Conservation (phyloP, 1,284 basidiomycete genomes). For the Omphalotus olearius region DNA sequence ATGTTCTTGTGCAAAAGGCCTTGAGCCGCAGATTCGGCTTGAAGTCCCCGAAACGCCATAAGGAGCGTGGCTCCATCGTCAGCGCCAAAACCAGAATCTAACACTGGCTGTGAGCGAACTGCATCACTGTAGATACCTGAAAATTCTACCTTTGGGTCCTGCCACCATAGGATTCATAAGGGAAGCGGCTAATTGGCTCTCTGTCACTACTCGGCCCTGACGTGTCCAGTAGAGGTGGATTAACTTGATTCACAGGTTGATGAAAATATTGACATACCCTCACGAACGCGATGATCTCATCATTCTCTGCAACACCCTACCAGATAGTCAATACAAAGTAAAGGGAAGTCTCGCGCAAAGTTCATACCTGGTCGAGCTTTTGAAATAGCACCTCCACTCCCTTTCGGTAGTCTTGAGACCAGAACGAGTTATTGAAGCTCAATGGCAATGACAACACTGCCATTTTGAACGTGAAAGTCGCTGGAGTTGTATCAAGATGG, state of each 20-base stretch:
- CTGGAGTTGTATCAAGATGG: neutral
- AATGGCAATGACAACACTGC: slow-evolving; percentile 82
- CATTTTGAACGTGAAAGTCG: slow-evolving; percentile 40
- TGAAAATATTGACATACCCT: slow-evolving; percentile 43
- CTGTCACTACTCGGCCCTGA: slow-evolving; percentile 63
- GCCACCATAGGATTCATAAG: slow-evolving; percentile 50
- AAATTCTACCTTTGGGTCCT: slow-evolving; percentile 44
- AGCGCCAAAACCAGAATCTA: slow-evolving; percentile 62
- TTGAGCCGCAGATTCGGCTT: slow-evolving; percentile 63
- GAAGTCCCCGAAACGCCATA: slow-evolving; percentile 74
- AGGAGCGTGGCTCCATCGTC: slow-evolving; percentile 80
- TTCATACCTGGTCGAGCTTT: slow-evolving; percentile 73
- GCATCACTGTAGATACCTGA: slow-evolving; percentile 3
- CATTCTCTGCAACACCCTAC: slow-evolving; percentile 75
- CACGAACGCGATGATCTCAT: slow-evolving; percentile 79
- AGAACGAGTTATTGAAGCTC: slow-evolving; percentile 87
- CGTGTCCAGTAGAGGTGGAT: slow-evolving; percentile 4
- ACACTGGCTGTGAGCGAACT: slow-evolving; percentile 10
- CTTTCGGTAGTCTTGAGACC: slow-evolving; percentile 83
- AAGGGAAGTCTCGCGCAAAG: slow-evolving; percentile 1
- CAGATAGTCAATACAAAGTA: slow-evolving; percentile 13
- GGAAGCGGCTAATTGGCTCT: slow-evolving; percentile 54
- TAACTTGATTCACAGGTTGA: slow-evolving; percentile 1
- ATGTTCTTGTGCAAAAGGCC: slow-evolving; percentile 63
- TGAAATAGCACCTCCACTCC: slow-evolving; percentile 75